Evolutionary conservation across 306 rosid species (phyloP), one percentile per base, ranked within the genome.

Genomic region (Mucuna pruriens): DNA sequence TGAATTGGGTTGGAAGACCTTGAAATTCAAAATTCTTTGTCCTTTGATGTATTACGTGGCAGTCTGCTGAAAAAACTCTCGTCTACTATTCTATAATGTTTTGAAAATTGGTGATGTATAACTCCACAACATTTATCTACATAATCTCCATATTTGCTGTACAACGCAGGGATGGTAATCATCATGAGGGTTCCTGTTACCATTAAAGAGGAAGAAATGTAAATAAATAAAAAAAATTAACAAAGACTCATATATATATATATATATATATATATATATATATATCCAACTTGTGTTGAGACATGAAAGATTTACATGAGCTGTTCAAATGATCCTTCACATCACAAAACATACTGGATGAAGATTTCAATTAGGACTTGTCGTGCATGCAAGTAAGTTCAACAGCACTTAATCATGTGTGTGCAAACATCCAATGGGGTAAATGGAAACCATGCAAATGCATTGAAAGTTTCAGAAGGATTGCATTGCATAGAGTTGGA

Each of bases 31-130:
- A 42, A 61, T 4, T 62, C 69, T 62, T 62, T 62, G 22, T 62
- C 96, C 84, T 87, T 90, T 2, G 92, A 51, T 42, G 77, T 62
- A 85, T 82, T 87, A 55, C 83, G 91, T 31, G 93, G 94, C 48
- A 91, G 87, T 86, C 91, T 90, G 87, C 80, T 88, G 79, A 91
- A 67, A 66, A 95, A 91, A 80, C 64, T 88, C 46, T 93, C 98
- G 68, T 95, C 98, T 63, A 95, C 94, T 31, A 93, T 79, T 88
- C 83, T 90, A 52, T 93, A 95, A 79, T 90, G 94, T 89, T 89
- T 93, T 42, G 97, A 90, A 85, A 95, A 91, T 71, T 93, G 96
- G 64, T 29, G 82, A 54, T 89, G 87, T 62, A 62, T 6, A 31
- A 62, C 23, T 31, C 69, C 69, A 62, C 42, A 31, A 62, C 44